Evolutionary conservation across 108 stramenopile species (phyloP).

Genomic region (Skeletonema grethae): DNA sequence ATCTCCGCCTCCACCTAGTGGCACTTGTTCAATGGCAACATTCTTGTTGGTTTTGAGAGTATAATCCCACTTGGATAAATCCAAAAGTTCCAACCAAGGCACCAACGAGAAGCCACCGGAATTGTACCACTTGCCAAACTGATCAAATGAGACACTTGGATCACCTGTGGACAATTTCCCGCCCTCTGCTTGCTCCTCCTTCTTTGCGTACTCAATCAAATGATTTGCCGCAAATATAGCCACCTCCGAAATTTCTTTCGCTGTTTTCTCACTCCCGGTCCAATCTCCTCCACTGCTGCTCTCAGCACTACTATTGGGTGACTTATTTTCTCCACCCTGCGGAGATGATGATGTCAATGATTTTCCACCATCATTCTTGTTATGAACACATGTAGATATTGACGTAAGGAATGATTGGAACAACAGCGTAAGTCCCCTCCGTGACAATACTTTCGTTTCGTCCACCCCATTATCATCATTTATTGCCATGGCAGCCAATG

Average conservation of each 20-base stretch:
- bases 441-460: conserved; percentile 25
- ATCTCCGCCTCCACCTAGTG: conserved; percentile 5
- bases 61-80: conserved; percentile 77
- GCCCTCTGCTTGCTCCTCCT: conserved; percentile 9
- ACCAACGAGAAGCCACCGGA: conserved; percentile 73
- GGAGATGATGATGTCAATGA: not conserved
- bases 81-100: conserved; percentile 87
- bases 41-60: conserved; percentile 7
- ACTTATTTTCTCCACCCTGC: conserved; percentile 28
- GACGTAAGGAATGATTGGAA: conserved; percentile 71
- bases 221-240: conserved; percentile 73
- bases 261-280: conserved; percentile 48
- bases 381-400: conserved; percentile 68
- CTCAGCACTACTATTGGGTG: conserved; percentile 8
- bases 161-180: not conserved
- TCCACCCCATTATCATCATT: conserved; percentile 33
- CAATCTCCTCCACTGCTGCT: conserved; percentile 23
- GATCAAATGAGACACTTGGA: conserved; percentile 54
- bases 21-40: conserved; percentile 1
- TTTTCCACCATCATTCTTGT: conserved; percentile 9
- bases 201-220: conserved; percentile 54
- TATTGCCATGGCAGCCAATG: conserved; percentile 27
- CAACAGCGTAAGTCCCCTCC: conserved; percentile 49
- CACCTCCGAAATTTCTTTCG: conserved; percentile 73
- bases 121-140: conserved; percentile 84